Base-by-base conservation (phyloP, 202 grass and related monocot genomes). In the Setaria italica region DNA sequence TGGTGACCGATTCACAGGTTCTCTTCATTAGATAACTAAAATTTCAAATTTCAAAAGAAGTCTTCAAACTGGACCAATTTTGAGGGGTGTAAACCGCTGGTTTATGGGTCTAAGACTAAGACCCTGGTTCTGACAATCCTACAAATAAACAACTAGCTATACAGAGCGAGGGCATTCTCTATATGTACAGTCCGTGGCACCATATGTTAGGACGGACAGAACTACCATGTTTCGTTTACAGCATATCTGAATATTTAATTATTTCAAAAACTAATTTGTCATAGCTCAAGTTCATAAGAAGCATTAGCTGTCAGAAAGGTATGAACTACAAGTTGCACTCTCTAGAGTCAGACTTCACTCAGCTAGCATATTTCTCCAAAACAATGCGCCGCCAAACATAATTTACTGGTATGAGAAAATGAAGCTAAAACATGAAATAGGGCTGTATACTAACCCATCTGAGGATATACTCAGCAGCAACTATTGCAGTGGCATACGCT, bases 391-490 rank as follows among this genome's bases (percentile, higher is more conserved):
- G 46, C 35, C 51, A 45, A 55, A 81, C 35, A 10, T 85, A 77
- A 29, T 81, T 39, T 76, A 77, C 37, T 19, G 6, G 67, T 84
- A 42, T 67, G 37, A 54, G 3, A 49, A 85, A 53, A 29, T 16
- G 43, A 62, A 77, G 58, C 9, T 32, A 88, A 86, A 79, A 74
- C 6, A 68, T 58, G n/a, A 34, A 80, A 60, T 6, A 66, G 34
- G 43, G 62, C 9, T 58, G 78, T 50, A 25, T 48, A 85, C 87
- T 78, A 78, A 98, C 95, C 95, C 89, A 98, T 79, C 87, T 93
- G 43, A 98, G 92, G 80, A 98, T 86, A 75, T 98, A 95, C 50
- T 98, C 93, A 5, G 93, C 93, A 81, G 53, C 91, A 85, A 95
- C 80, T 58, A 98, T 94, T 33, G 93, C 89, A 81, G 91, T 82